These are phyloP conservation scores for Auxenochlorella protothecoides DNA, from an alignment of 139 green algal genomes.

Conservation along the genomic window DNA sequence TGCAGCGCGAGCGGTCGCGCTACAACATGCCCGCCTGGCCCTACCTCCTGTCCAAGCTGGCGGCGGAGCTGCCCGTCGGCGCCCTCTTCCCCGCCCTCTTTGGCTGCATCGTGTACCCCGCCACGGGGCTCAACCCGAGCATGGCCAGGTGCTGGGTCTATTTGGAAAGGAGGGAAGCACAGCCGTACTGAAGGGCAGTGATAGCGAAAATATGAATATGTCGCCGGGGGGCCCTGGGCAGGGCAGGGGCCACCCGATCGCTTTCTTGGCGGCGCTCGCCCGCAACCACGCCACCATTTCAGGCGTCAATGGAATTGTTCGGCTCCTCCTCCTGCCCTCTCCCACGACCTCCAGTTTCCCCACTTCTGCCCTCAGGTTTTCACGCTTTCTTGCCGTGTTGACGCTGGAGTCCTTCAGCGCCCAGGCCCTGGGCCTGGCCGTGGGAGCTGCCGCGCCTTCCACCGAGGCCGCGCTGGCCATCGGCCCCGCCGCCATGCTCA, in stretches of 20 bases:
- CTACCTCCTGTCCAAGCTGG: constrained; percentile 74
- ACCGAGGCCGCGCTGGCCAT: constrained; percentile 79
- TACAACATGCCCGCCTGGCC: constrained; percentile 6
- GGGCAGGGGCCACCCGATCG: too few relatives aligned
- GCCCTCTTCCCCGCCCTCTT: constrained; percentile 78
- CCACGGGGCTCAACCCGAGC: constrained; percentile 59
- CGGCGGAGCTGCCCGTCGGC: constrained; percentile 72
- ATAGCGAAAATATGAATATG: too few relatives aligned
- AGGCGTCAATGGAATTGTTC: too few relatives aligned
- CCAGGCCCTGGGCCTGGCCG: constrained; percentile 66
- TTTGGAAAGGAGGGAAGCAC: too few relatives aligned
- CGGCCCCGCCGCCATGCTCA: constrained; percentile 82
- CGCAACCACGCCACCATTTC: too few relatives aligned
- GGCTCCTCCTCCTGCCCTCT: not conserved
- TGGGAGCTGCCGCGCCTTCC: constrained; percentile 62
- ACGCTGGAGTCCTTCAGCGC: constrained; percentile 55
- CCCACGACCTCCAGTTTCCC: not conserved
- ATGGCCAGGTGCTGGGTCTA: constrained; percentile 3
- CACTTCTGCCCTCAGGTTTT: constrained; percentile 33
- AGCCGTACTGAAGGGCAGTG: too few relatives aligned
- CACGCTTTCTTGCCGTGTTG: constrained; percentile 68
- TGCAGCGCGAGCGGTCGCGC: constrained; percentile 59
- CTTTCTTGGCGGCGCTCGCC: too few relatives aligned
- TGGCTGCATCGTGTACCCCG: constrained; percentile 67
- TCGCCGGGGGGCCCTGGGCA: too few relatives aligned